These are phyloP conservation scores for Candida freyschussii DNA, from an alignment of 1,139 yeast species.

Conservation along the genomic window DNA sequence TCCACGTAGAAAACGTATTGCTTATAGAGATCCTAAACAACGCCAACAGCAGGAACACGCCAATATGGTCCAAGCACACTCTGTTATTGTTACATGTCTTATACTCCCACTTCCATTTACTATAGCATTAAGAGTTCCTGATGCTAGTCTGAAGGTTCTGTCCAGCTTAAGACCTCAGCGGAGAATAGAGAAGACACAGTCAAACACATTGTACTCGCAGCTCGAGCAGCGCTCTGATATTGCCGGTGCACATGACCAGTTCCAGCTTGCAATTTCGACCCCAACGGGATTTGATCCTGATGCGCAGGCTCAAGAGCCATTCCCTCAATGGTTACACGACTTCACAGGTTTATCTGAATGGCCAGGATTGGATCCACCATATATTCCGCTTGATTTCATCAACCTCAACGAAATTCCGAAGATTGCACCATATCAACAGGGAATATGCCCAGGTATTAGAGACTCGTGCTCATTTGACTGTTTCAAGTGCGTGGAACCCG, in stretches of 20 bases:
- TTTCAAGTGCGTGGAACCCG: constrained; percentile 67
- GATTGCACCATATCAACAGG: constrained; percentile 49
- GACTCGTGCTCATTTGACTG: constrained; percentile 82
- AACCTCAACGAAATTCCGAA: constrained; percentile 48
- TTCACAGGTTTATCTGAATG: constrained; percentile 70
- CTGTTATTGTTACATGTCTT: background rate
- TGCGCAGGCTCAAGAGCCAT: constrained; percentile 37
- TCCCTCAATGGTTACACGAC: constrained; percentile 75
- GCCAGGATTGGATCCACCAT: constrained; percentile 88
- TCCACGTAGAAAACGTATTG: too few species aligned
- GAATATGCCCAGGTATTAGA: constrained; percentile 51
- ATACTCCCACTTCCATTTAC: background rate
- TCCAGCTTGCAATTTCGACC: constrained; percentile 6
- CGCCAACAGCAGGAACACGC: too few species aligned
- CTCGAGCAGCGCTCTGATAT: constrained; percentile 7
- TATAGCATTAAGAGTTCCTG: constrained; percentile 1
- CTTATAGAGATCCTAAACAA: too few species aligned
- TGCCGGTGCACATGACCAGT: constrained; percentile 4
- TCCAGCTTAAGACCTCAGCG: constrained; percentile 12
- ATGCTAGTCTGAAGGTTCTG: constrained; percentile 4
- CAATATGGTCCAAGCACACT: background rate
- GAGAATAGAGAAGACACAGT: constrained; percentile 6
- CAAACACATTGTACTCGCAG: constrained; percentile 9
- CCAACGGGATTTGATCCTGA: constrained; percentile 27
- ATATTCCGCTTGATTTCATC: constrained; percentile 71